Conservation (phyloP, 2,329 filamentous ascomycete genomes). For the Aspergillus sp. region DNA sequence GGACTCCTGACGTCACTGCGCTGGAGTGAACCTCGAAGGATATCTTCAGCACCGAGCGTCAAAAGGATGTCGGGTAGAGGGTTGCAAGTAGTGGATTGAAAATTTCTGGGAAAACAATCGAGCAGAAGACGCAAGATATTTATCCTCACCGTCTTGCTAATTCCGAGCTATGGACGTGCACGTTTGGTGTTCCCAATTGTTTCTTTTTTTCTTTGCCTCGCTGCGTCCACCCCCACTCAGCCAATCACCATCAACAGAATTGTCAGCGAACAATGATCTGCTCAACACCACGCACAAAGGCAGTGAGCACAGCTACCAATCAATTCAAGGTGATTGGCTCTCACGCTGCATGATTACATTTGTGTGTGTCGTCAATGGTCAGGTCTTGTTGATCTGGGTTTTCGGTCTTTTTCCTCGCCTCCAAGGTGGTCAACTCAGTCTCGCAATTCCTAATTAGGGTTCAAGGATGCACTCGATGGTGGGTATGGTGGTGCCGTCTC, state of each 20-base stretch:
- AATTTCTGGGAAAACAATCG: neutral
- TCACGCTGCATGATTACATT: conserved; percentile 5
- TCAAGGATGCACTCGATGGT: neutral
- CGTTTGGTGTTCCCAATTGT: neutral
- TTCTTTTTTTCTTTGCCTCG: neutral
- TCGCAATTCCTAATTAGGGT: neutral
- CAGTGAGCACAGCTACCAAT: neutral
- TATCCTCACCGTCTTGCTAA: conserved; percentile 1
- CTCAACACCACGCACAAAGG: neutral
- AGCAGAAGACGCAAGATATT: conserved; percentile 7
- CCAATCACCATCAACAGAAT: conserved; percentile 14
- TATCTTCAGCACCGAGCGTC: neutral
- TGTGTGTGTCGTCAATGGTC: neutral
- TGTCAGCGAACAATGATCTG: conserved; percentile 9
- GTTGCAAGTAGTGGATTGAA: neutral
- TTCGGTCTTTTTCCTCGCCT: conserved; percentile 1
- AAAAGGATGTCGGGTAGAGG: neutral
- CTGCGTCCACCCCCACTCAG: neutral
- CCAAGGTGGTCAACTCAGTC: neutral
- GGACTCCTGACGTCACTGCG: conserved; percentile 1
- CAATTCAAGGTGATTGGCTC: conserved; percentile 3
- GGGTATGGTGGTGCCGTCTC: neutral
- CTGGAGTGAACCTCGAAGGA: neutral
- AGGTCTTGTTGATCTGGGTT: neutral
- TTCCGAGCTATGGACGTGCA: neutral